Evolutionary conservation across 441 rosid species (phyloP).

Genomic region (Breynia disticha): DNA sequence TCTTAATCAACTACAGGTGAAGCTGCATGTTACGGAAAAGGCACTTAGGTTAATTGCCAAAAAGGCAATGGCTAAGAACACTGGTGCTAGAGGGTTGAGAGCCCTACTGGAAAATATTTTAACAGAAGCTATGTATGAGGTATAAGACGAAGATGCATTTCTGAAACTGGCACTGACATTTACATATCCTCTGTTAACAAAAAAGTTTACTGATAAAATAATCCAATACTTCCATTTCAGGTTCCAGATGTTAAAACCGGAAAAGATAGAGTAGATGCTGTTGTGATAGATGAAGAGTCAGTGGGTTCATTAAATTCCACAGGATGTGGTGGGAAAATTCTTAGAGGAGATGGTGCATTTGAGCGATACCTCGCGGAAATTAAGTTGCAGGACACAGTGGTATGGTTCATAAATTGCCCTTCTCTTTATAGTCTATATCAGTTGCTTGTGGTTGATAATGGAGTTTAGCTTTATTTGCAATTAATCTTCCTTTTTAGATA

Average conservation of each 20-base stretch:
- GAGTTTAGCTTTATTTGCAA: background rate
- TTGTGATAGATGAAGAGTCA: constrained; percentile 70
- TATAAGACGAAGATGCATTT: constrained; percentile 13
- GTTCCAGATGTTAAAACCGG: constrained; percentile 74
- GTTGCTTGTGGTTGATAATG: background rate
- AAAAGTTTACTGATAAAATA: background rate
- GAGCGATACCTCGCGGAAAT: constrained; percentile 40
- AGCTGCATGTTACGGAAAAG: constrained; percentile 68
- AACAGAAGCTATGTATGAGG: constrained; percentile 97
- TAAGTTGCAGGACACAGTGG: constrained; percentile 34
- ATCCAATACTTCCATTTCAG: constrained; percentile 28
- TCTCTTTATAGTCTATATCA: background rate
- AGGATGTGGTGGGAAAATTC: constrained; percentile 69
- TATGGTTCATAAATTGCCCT: constrained; percentile 15
- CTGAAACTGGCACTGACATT: background rate
- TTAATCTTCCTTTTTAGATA: too few species aligned
- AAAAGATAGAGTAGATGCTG: constrained; percentile 60
- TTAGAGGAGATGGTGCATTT: constrained; percentile 66
- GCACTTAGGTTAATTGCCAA: constrained; percentile 70
- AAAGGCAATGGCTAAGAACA: constrained; percentile 81
- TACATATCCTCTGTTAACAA: constrained; percentile 1
- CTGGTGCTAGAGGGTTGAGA: constrained; percentile 91
- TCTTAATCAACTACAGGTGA: constrained; percentile 49
- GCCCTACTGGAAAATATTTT: constrained; percentile 80
- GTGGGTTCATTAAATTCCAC: constrained; percentile 43